Base-by-base conservation (phyloP, 2,329 filamentous ascomycete species). In the Anthostomella pinea region DNA sequence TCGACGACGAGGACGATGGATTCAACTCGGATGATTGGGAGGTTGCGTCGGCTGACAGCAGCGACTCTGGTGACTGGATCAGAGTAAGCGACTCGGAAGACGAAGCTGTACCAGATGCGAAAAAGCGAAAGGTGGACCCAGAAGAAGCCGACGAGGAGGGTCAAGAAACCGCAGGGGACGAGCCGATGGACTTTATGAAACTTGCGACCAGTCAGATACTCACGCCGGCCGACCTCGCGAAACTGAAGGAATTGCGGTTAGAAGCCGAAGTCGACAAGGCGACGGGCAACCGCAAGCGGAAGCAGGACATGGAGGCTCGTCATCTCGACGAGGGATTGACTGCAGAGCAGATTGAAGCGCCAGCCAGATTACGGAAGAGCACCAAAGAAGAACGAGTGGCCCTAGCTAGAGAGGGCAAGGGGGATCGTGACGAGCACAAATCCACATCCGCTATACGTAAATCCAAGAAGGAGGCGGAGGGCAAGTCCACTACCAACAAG, bases 401-500 rank as follows among this genome's bases (percentile, higher is more conserved):
- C 5, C 75, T 87, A 53, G 89, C 89, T 2, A 83, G 79, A 58
- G 89, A 90, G 52, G 87, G 88, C 58, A 87, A 90, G 66, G 83
- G 83, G 1, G 79, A 81, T 28, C 79, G 84, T 19, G 73, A 79
- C 33, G 82, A 93, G 61, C 89, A 95, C 69, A 89, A 91, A 70
- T 86, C 81, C 46, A 93, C 87, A 35, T 82, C 87, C 47, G 89
- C 89, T 11, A 82, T 87, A 59, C 76, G 86, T 55, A 87, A 88
- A 73, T 81, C 87, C 61, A 87, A 90, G 74, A 95, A 95, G 77
- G 80, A 83, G 54, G 75, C 81, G 2, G 79, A 89, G 66, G 93
- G 93, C 56, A 97, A 97, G 81, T 95, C 87, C 61, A 90, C 88
- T 23, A 97, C 91, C 49, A 98, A 98, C 68, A 87, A 86, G 69